phyloP scores from a whole-genome alignment of 2,329 filamentous ascomycete species.

The Trichoderma afroharzianum region DNA sequence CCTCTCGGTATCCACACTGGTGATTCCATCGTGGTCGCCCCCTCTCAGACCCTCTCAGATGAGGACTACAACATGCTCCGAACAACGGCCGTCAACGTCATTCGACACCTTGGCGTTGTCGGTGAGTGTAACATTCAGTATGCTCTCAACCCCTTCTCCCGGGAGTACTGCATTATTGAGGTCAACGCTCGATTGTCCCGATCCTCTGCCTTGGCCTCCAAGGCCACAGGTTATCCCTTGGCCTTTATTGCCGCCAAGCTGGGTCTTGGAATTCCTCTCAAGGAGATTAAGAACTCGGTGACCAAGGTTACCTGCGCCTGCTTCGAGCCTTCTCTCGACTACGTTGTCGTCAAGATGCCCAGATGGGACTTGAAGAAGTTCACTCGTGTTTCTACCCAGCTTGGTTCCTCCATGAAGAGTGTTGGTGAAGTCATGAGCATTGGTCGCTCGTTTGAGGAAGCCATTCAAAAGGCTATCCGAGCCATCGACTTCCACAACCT shows the following conservation, averaged over 20 bases:
- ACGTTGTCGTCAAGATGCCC: slow-evolving; percentile 98
- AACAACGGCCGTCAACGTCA: slow-evolving; percentile 94
- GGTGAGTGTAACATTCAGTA: slow-evolving; percentile 99
- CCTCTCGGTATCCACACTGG: slow-evolving; percentile 96
- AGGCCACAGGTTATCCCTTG: slow-evolving; percentile 93
- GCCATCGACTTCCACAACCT: slow-evolving; percentile 93
- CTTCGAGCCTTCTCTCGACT: slow-evolving; percentile 97
- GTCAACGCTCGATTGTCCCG: slow-evolving; percentile 95
- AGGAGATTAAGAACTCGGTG: slow-evolving; percentile 94
- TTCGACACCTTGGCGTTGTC: slow-evolving; percentile 93
- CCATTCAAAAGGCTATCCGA: slow-evolving; percentile 96
- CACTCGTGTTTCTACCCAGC: slow-evolving; percentile 88
- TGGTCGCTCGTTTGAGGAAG: slow-evolving; percentile 93
- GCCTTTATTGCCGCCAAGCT: slow-evolving; percentile 97
- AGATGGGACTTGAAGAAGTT: slow-evolving; percentile 99
- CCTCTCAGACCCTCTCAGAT: slow-evolving; percentile 92
- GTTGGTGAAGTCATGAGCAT: slow-evolving; percentile 99
- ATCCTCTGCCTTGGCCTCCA: slow-evolving; percentile 92
- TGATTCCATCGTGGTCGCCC: slow-evolving; percentile 96
- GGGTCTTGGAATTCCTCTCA: slow-evolving; percentile 88
- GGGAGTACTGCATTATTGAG: slow-evolving; percentile 98
- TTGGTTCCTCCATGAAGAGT: slow-evolving; percentile 99
- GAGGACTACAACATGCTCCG: slow-evolving; percentile 99
- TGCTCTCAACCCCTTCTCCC: slow-evolving; percentile 89
- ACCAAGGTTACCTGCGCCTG: slow-evolving; percentile 95